Evolutionary conservation across 2,329 filamentous ascomycete species (phyloP).

Genomic region (Corniculantispora saksenae): DNA sequence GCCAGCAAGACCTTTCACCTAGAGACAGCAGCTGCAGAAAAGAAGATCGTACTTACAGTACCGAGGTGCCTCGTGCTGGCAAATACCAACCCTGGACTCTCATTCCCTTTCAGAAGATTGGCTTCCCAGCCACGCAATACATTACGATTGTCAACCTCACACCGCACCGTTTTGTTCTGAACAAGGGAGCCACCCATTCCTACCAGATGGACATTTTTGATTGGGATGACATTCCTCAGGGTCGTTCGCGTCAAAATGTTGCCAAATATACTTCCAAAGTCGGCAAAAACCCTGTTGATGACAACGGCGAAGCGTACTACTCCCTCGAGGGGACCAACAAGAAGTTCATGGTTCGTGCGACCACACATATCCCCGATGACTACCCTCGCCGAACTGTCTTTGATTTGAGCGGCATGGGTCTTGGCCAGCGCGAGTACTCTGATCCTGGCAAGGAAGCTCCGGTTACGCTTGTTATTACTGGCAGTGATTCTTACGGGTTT

Average conservation of each 20-base stretch:
- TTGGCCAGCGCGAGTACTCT: slow-evolving; percentile 36
- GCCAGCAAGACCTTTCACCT: not conserved
- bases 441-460: slow-evolving; percentile 32
- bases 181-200: slow-evolving; percentile 27
- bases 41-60: slow-evolving; percentile 19
- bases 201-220: slow-evolving; percentile 36
- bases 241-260: slow-evolving; percentile 32
- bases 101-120: slow-evolving; percentile 19
- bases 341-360: slow-evolving; percentile 32
- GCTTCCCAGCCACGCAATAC: slow-evolving; percentile 28
- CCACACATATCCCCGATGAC: slow-evolving; percentile 31
- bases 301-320: slow-evolving; percentile 36
- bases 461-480: slow-evolving; percentile 38
- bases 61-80: slow-evolving; percentile 18
- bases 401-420: slow-evolving; percentile 33
- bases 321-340: slow-evolving; percentile 32
- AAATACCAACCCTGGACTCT: slow-evolving; percentile 21
- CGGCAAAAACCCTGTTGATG: slow-evolving; percentile 24
- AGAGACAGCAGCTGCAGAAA: slow-evolving; percentile 14
- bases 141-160: slow-evolving; percentile 38
- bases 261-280: slow-evolving; percentile 28
- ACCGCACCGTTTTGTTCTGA: slow-evolving; percentile 32
- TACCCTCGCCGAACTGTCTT: slow-evolving; percentile 31
- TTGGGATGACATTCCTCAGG: slow-evolving; percentile 36
- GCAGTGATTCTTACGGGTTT: slow-evolving; percentile 35